Evolutionary conservation across 2,329 filamentous ascomycete species (phyloP), one percentile per base, ranked within the genome.

Genomic region (Thielaviopsis punctulata): DNA sequence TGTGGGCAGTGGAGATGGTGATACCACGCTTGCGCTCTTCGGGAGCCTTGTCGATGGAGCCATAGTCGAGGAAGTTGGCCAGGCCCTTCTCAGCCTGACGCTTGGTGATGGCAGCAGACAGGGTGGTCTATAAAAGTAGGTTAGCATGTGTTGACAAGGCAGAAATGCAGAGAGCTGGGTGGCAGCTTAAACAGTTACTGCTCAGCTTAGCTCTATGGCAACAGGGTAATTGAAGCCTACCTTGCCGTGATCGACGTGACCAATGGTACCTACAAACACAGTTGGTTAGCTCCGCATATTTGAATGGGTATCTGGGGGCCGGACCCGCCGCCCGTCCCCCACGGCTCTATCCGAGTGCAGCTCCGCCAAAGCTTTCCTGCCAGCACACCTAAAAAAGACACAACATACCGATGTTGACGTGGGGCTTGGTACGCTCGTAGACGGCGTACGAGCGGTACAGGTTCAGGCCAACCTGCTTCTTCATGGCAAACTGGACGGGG

Each of bases 21-120:
- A 98, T 98, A 82, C 92, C 92, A 79, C 92, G 90, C 79, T 96
- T 96, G 66, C 92, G 85, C 79, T 98, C 92, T 73, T 98, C 92
- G 59, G 92, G 92, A 52, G 92, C 92, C 76, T 96, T 98, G 75
- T 98, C 92, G 67, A 98, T 98, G 64, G 92, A 75, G 66, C 86
- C 88, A 77, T 98, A 98, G 53, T 96, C 92, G 66, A 96, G 83
- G 75, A 92, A 98, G 72, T 73, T 88, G 66, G 92, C 92, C 62
- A 86, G 74, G 58, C 92, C 90, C 76, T 95, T 95, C 65, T 90
- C 85, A 61, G 92, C 80, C 71, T 96, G 92, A 67, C 90, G 80
- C 77, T 98, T 98, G 64, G 92, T 98, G 73, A 98, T 98, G 65
- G 92, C 92, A 58, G 92, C 92, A 61, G 92, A 96, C 66, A 98